A percentile compares a stretch with the other conserved stretches of the same genome.
Evolutionary conservation across 768 basidiomycete species (phyloP).

Genomic region (Agrocybe praecox): DNA sequence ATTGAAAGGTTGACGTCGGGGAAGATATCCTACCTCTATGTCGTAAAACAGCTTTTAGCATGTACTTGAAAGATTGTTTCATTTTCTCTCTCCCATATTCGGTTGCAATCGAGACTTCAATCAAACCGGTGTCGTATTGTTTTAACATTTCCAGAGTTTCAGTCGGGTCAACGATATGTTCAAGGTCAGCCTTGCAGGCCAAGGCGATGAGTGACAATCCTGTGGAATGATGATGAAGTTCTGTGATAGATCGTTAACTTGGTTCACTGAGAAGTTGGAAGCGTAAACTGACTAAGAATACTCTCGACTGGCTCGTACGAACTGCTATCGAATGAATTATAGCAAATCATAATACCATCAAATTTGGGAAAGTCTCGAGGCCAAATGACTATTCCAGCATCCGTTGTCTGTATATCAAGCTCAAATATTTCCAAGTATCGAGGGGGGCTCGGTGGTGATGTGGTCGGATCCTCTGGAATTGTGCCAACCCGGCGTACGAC

Average conservation of each 20-base stretch:
- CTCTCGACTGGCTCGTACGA: slow-evolving; percentile 71
- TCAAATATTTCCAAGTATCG: slow-evolving; percentile 52
- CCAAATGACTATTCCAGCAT: slow-evolving; percentile 41
- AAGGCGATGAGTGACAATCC: slow-evolving; percentile 73
- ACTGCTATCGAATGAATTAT: slow-evolving; percentile 64
- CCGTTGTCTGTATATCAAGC: slow-evolving; percentile 45
- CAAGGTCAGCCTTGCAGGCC: slow-evolving; percentile 85
- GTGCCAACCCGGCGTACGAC: slow-evolving; percentile 32
- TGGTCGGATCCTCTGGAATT: slow-evolving; percentile 25
- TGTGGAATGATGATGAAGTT: slow-evolving; percentile 50
- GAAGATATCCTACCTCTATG: slow-evolving; percentile 41
- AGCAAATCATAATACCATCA: slow-evolving; percentile 86
- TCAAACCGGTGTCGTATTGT: slow-evolving; percentile 74
- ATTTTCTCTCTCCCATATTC: slow-evolving; percentile 72
- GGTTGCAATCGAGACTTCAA: slow-evolving; percentile 64
- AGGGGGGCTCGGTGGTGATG: slow-evolving; percentile 27
- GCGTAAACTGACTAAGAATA: slow-evolving; percentile 63
- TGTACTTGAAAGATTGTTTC: slow-evolving; percentile 70
- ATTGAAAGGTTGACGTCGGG: not conserved
- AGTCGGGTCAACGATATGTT: slow-evolving; percentile 57
- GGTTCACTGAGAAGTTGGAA: not conserved
- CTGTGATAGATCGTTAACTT: not conserved
- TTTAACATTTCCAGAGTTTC: slow-evolving; percentile 51
- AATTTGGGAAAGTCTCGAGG: slow-evolving; percentile 59
- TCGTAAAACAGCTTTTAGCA: slow-evolving; percentile 67